Percentiles rank a stretch among this genome's conserved stretches.
phyloP scores from a whole-genome alignment of 768 basidiomycete genomes.

The Leccinum longicurvipes region DNA sequence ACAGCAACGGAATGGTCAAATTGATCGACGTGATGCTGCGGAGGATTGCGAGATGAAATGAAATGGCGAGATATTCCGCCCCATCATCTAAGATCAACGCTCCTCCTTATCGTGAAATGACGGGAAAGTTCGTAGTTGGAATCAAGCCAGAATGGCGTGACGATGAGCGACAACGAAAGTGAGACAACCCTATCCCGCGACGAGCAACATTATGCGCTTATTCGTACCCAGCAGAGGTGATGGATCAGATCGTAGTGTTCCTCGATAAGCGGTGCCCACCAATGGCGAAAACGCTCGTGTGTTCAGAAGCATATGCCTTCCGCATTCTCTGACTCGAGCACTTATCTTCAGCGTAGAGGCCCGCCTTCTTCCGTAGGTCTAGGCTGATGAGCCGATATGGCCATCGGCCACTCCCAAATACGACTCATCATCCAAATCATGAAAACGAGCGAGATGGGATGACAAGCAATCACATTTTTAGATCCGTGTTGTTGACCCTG shows the following conservation, averaged over 20 bases:
- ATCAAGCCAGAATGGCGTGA: not conserved
- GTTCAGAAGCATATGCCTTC: constrained; percentile 6
- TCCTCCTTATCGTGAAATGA: constrained; percentile 22
- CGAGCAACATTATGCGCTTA: constrained; percentile 1
- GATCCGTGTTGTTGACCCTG: not conserved
- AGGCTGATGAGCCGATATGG: constrained; percentile 17
- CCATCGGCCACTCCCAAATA: constrained; percentile 10
- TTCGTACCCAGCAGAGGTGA: not conserved
- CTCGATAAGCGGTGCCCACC: constrained; percentile 12
- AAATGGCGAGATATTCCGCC: not conserved
- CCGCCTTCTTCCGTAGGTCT: not conserved
- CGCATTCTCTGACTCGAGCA: constrained; percentile 7
- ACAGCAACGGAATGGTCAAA: not conserved
- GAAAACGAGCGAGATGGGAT: not conserved
- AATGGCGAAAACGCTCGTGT: constrained; percentile 25
- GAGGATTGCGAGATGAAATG: constrained; percentile 8
- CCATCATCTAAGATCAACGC: constrained; percentile 22
- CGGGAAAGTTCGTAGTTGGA: not conserved
- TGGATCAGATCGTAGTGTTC: constrained; percentile 4
- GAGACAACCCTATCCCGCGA: constrained; percentile 1
- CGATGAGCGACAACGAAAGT: not conserved
- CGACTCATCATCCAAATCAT: not conserved
- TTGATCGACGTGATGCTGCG: constrained; percentile 16
- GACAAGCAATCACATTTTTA: not conserved
- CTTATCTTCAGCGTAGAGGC: constrained; percentile 7